Percentiles rank a stretch among this genome's conserved stretches.
phyloP scores from a whole-genome alignment of 306 rosid species.

The Datisca glomerata region DNA sequence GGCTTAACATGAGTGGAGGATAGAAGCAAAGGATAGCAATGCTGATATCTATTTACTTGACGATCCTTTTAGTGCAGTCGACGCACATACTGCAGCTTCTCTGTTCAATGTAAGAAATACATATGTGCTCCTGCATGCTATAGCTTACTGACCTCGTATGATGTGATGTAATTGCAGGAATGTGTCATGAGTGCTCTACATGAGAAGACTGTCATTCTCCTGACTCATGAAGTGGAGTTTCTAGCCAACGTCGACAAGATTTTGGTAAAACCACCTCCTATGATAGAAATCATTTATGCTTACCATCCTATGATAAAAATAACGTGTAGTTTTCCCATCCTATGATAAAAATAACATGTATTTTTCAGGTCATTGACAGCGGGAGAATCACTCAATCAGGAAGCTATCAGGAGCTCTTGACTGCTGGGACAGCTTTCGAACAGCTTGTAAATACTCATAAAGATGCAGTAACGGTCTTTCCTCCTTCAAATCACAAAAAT shows the following conservation, averaged over 20 bases:
- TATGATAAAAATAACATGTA: neutral
- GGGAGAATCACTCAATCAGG: slow-evolving; percentile 58
- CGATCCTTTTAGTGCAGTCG: slow-evolving; percentile 95
- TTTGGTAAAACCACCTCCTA: slow-evolving; percentile 22
- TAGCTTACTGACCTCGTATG: neutral
- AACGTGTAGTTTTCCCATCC: neutral
- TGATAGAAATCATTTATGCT: neutral
- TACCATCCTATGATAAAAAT: neutral
- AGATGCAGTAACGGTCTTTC: slow-evolving; percentile 29
- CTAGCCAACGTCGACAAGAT: slow-evolving; percentile 73
- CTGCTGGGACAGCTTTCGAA: slow-evolving; percentile 57
- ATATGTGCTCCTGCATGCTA: neutral
- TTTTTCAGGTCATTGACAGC: slow-evolving; percentile 41
- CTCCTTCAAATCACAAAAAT: slow-evolving; percentile 17
- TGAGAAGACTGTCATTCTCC: slow-evolving; percentile 71
- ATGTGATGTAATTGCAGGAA: slow-evolving; percentile 46
- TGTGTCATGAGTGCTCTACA: slow-evolving; percentile 73
- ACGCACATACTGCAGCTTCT: slow-evolving; percentile 55
- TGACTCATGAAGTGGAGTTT: slow-evolving; percentile 96
- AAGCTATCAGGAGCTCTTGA: slow-evolving; percentile 46
- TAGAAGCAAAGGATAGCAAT: slow-evolving; percentile 75
- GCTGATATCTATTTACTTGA: slow-evolving; percentile 79
- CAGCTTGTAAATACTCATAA: slow-evolving; percentile 71
- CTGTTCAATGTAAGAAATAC: neutral
- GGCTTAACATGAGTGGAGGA: slow-evolving; percentile 90